These are phyloP conservation scores for Cokeromyces recurvatus DNA, from an alignment of 371 early-diverging fungal genomes.

Conservation along the genomic window DNA sequence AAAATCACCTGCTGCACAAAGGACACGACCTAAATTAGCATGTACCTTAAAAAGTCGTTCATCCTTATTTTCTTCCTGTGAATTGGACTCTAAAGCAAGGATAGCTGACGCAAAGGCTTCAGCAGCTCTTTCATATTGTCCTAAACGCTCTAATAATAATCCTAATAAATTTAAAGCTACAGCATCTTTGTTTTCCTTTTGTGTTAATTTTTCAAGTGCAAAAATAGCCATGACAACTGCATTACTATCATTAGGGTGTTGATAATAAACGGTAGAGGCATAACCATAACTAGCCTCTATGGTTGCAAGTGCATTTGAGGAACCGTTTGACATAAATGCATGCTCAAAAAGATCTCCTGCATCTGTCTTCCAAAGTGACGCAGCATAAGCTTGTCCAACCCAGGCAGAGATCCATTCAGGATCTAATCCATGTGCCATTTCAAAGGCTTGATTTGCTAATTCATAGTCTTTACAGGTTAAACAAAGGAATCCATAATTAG, in stretches of 20 bases:
- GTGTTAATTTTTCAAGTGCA: conserved; percentile 70
- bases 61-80: conserved; percentile 19
- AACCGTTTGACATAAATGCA: conserved; percentile 68
- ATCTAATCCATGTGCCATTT: conserved; percentile 70
- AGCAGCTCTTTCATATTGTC: conserved; percentile 64
- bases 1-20: conserved; percentile 53
- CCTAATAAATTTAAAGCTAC: conserved; percentile 72
- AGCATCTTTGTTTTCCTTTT: conserved; percentile 57
- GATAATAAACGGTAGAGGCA: conserved; percentile 53
- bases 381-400: conserved; percentile 83
- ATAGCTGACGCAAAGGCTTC: conserved; percentile 61
- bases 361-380: conserved; percentile 46
- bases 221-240: conserved; percentile 51
- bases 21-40: conserved; percentile 59
- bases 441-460: conserved; percentile 75
- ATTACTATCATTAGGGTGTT: too few relatives aligned
- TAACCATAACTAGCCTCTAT: conserved; percentile 71
- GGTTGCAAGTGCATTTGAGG: conserved; percentile 45
- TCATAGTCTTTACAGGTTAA: conserved; percentile 70
- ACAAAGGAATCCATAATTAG: conserved; percentile 84
- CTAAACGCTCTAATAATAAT: conserved; percentile 67
- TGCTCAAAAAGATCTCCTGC: conserved; percentile 71
- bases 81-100: conserved; percentile 39
- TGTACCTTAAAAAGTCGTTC: conserved; percentile 36
- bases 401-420: conserved; percentile 80